Evolutionary conservation across 257 asterid species (phyloP), one percentile per base, ranked within the genome.

Genomic region (Primulina huaijiensis): DNA sequence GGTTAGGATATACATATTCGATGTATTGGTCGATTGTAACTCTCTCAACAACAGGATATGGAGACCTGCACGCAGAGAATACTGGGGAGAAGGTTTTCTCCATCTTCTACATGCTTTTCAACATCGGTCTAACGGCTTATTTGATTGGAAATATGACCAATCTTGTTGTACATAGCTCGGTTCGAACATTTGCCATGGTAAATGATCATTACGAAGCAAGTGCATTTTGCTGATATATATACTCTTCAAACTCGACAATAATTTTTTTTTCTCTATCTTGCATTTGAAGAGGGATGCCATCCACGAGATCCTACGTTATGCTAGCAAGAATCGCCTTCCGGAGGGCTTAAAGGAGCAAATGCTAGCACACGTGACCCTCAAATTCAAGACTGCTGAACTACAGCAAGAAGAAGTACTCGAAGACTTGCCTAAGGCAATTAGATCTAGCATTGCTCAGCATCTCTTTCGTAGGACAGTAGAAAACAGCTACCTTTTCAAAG

Each of bases 141-240:
- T 46, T 94, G 57, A 94, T 89, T 19, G 99, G 99, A 7, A 94
- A 90, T 90, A 90, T 94, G 96, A 91, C 97, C 74, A 93, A 83
- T 83, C 96, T 93, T 60, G 70, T 93, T 6, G 97, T 93, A 77
- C 96, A 88, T 59, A 86, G 92, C 62, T 79, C 93, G 7, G 77
- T 76, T 69, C 83, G 85, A 69, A 90, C 96, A 21, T 88, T 88
- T 31, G 90, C 88, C 65, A 84, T 88, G 97, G 98, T 92, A 89
- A 79, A 59, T 50, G 55, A 46, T 50, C 68, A 16, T 57, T 65
- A 6, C 20, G 14, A 46, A 46, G 46, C 56, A 46, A 16, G 30
- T 46, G 56, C 7, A 16, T 46, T 23, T 60, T 11, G 34, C 57
- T 27, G 38, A 20, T 21, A 38, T 20, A 20, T 3, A 9, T 7